Conservation (phyloP, 2,329 filamentous ascomycete species). For the Cladosporium sp. region DNA sequence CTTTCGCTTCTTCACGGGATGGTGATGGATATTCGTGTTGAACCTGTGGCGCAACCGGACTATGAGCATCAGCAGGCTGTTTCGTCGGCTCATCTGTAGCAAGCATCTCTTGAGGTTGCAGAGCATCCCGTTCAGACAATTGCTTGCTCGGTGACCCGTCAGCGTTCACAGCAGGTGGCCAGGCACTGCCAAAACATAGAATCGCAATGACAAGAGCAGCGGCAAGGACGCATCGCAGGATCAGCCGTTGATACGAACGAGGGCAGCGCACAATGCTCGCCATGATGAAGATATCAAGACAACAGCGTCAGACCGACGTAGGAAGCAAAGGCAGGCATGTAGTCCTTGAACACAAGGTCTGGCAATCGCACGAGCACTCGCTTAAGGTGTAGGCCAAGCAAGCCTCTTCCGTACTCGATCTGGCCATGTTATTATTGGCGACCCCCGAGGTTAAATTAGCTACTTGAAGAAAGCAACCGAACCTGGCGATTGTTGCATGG, state of each 20-base stretch:
- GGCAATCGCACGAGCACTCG: neutral
- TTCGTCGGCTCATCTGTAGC: neutral
- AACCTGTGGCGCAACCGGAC: neutral
- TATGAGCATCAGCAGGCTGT: neutral
- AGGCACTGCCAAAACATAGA: constrained; percentile 1
- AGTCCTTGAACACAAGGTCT: neutral
- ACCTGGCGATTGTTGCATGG: neutral
- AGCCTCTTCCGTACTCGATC: neutral
- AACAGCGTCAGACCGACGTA: neutral
- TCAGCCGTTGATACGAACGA: neutral
- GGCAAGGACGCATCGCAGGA: neutral
- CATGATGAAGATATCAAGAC: neutral
- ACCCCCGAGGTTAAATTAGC: neutral
- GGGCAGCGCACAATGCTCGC: neutral
- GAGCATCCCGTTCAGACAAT: neutral
- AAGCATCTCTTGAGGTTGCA: neutral
- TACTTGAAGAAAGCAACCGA: neutral
- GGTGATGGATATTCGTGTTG: neutral
- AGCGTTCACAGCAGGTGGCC: constrained; percentile 5
- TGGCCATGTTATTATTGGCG: neutral
- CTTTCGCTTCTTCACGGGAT: neutral
- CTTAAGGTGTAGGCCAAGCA: neutral
- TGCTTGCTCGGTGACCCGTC: neutral
- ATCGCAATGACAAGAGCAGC: neutral
- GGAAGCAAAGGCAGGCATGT: neutral